These are phyloP conservation scores for Macroventuria anomochaeta DNA, from an alignment of 2,329 filamentous ascomycete species.

Conservation along the genomic window DNA sequence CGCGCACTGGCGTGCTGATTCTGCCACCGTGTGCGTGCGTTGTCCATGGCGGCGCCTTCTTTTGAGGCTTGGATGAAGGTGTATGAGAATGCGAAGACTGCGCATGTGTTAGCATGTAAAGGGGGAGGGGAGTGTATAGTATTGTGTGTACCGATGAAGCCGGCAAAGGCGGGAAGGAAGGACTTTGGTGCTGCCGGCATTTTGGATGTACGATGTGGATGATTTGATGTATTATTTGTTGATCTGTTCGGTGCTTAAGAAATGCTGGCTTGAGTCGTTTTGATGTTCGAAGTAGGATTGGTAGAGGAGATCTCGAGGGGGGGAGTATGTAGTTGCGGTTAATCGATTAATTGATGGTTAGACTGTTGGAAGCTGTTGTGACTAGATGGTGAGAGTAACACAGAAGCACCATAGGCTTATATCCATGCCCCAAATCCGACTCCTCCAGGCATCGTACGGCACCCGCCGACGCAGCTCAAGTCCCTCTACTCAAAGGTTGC, in stretches of 20 bases:
- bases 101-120: constrained; percentile 9
- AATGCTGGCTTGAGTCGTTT: no score
- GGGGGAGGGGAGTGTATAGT: not conserved
- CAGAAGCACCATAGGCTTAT: constrained; percentile 10
- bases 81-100: constrained; percentile 43
- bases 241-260: not conserved
- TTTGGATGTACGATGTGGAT: constrained; percentile 11
- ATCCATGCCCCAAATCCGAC: constrained; percentile 1
- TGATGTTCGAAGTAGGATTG: not conserved
- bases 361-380: not conserved
- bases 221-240: not conserved
- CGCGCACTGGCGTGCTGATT: constrained; percentile 35
- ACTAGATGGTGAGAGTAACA: constrained; percentile 12
- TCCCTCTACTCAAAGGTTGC: not conserved
- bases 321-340: not conserved
- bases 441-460: not conserved
- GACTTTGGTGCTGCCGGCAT: constrained; percentile 45
- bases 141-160: constrained; percentile 39
- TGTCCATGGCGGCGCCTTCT: constrained; percentile 44
- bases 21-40: constrained; percentile 44
- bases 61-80: constrained; percentile 40
- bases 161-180: constrained; percentile 40
- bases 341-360: constrained; percentile 8
- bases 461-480: not conserved
- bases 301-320: not conserved